Conservation (phyloP, 495 filamentous ascomycete species). For the Penicillium macrosclerotiorum region DNA sequence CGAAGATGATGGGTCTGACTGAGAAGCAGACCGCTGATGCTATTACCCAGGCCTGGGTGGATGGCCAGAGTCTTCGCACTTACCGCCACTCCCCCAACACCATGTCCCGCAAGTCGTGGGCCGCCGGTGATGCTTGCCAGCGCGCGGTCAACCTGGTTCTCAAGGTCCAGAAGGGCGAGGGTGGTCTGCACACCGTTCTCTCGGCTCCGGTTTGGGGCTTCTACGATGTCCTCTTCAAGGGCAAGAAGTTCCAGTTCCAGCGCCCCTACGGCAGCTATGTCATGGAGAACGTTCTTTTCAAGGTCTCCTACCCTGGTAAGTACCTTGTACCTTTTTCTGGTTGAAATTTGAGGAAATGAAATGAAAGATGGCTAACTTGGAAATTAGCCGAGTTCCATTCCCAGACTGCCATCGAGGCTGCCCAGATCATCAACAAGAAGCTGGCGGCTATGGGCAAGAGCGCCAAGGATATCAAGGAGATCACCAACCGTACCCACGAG, state of each 20-base stretch:
- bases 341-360: neutral
- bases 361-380: constrained; percentile 2
- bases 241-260: constrained; percentile 94
- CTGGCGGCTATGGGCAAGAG: constrained; percentile 84
- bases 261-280: constrained; percentile 95
- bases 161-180: constrained; percentile 90
- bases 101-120: constrained; percentile 99
- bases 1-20: constrained; percentile 86
- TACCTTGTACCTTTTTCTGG: neutral
- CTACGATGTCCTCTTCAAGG: constrained; percentile 97
- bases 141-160: constrained; percentile 91
- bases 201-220: constrained; percentile 96
- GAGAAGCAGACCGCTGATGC: constrained; percentile 93
- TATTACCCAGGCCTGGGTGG: constrained; percentile 94
- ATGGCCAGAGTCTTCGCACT: constrained; percentile 92
- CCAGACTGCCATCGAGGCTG: constrained; percentile 94
- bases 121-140: constrained; percentile 95
- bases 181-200: constrained; percentile 86
- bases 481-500: constrained; percentile 95
- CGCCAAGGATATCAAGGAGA: constrained; percentile 87
- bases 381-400: constrained; percentile 91
- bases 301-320: constrained; percentile 93
- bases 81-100: constrained; percentile 98
- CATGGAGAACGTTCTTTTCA: constrained; percentile 99
- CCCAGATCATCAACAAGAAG: constrained; percentile 79